Evolutionary conservation across 176 grass and related monocot genomes (phyloP).

Genomic region (Rhynchospora pubera): DNA sequence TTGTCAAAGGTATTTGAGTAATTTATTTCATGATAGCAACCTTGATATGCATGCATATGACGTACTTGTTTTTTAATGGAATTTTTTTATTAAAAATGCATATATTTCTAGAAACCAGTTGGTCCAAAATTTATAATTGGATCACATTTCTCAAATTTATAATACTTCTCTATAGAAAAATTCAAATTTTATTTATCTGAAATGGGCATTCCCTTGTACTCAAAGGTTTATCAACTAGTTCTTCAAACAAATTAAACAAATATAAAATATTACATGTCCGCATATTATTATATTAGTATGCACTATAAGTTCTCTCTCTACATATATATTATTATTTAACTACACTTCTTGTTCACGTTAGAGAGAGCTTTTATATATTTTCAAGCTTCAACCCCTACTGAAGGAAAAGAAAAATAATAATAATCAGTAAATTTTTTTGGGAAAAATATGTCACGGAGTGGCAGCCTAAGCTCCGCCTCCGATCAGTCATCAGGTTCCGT

Average conservation of each 20-base stretch:
- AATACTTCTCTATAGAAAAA: neutral
- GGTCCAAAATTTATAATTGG: neutral
- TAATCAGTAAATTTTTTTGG: neutral
- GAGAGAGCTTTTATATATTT: too few species aligned
- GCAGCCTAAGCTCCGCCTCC: neutral
- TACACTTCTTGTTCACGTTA: too few species aligned
- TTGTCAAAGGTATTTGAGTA: neutral
- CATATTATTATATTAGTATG: too few species aligned
- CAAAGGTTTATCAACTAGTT: neutral
- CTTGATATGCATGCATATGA: neutral
- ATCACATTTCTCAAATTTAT: neutral
- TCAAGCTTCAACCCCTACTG: too few species aligned
- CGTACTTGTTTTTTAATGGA: neutral
- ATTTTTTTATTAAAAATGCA: neutral
- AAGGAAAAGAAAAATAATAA: neutral
- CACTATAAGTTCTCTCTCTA: too few species aligned
- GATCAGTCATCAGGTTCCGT: neutral
- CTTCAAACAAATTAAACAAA: neutral
- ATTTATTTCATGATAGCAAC: neutral
- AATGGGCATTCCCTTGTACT: neutral
- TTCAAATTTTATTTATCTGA: neutral
- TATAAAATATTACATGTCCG: neutral
- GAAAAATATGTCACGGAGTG: neutral
- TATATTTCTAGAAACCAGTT: constrained; percentile 1
- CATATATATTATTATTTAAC: too few species aligned